Conservation (phyloP, 257 asterid species). For the Capsicum pubescens region DNA sequence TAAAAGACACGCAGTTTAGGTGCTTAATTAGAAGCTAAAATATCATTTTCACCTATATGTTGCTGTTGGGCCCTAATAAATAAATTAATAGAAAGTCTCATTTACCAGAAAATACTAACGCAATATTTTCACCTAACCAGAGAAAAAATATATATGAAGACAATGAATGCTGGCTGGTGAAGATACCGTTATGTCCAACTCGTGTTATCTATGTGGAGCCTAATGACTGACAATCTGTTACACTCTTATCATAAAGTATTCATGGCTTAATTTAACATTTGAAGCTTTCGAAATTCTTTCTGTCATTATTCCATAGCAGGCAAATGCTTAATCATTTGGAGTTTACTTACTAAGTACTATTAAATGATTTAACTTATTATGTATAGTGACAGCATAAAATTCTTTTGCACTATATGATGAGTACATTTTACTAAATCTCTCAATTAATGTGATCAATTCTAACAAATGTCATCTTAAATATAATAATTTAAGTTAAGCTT, state of each 20-base stretch:
- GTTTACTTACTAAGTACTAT: background rate
- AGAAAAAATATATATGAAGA: background rate
- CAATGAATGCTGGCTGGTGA: slow-evolving; percentile 18
- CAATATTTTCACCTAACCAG: slow-evolving; percentile 24
- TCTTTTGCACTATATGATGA: too few species aligned
- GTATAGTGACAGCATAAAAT: too few species aligned
- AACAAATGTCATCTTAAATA: too few species aligned
- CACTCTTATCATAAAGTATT: slow-evolving; percentile 1
- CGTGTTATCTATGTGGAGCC: slow-evolving; percentile 17
- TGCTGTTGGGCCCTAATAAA: background rate
- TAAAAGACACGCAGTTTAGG: slow-evolving; percentile 26
- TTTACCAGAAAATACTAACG: background rate
- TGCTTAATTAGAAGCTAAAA: slow-evolving; percentile 15
- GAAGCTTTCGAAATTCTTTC: slow-evolving; percentile 17
- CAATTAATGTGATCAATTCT: too few species aligned
- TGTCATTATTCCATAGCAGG: slow-evolving; percentile 20
- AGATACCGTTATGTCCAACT: background rate
- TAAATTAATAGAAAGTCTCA: background rate
- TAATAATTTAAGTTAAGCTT: too few species aligned
- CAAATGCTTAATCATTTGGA: background rate
- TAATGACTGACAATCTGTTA: slow-evolving; percentile 26
- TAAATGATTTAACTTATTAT: too few species aligned
- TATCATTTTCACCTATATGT: slow-evolving; percentile 19
- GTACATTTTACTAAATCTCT: too few species aligned
- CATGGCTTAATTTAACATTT: background rate